These are phyloP conservation scores for Metarhizium brunneum DNA, from an alignment of 2,329 filamentous ascomycete species.

Conservation along the genomic window DNA sequence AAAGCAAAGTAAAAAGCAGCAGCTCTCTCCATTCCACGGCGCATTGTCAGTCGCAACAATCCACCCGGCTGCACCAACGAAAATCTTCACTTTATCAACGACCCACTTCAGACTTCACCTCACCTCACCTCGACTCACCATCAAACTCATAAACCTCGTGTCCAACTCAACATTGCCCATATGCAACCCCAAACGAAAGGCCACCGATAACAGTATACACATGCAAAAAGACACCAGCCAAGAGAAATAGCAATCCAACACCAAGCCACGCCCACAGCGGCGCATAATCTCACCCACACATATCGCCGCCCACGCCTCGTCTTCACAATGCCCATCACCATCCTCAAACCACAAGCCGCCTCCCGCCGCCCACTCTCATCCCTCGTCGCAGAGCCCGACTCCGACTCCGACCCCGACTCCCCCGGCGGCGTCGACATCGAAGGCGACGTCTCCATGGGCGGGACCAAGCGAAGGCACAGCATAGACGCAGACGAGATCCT, in stretches of 20 bases:
- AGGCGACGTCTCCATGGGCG: conserved; percentile 35
- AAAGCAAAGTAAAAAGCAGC: background rate
- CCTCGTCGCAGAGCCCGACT: conserved; percentile 15
- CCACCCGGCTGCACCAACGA: conserved; percentile 5
- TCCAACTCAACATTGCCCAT: background rate
- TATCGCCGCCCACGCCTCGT: background rate
- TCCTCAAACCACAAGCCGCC: conserved; percentile 30
- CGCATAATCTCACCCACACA: background rate
- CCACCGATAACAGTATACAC: background rate
- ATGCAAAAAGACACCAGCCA: background rate
- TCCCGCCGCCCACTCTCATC: conserved; percentile 13
- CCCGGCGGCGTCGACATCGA: conserved; percentile 36
- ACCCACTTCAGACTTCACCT: conserved; percentile 17
- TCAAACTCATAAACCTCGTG: background rate
- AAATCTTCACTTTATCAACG: conserved; percentile 16
- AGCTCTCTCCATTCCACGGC: background rate
- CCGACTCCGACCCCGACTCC: conserved; percentile 34
- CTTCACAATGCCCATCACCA: conserved; percentile 37
- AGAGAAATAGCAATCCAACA: background rate
- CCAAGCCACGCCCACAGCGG: background rate
- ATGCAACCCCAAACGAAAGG: background rate
- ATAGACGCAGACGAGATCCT: conserved; percentile 48
- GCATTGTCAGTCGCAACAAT: background rate
- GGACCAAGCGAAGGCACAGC: conserved; percentile 28
- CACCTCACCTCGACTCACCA: conserved; percentile 10